A percentile compares a stretch with the other conserved stretches of the same genome.
Conservation (phyloP, 202 grass and related monocot species). For the Bolboschoenoplectus hybrid region DNA sequence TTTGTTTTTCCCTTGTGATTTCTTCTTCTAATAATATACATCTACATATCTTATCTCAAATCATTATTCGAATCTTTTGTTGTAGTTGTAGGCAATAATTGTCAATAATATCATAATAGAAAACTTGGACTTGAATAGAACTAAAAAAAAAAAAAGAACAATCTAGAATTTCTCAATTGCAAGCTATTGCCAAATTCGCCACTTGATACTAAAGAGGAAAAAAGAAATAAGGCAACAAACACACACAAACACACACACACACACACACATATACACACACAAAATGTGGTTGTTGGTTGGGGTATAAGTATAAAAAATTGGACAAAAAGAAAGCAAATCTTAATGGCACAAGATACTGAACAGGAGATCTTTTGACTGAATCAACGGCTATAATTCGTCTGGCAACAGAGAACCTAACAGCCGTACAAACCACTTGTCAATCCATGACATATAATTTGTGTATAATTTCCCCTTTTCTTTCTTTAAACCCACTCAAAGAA, state of each 20-base stretch:
- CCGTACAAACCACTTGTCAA: neutral
- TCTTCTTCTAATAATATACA: neutral
- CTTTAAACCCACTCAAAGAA: neutral
- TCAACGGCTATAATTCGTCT: slow-evolving; percentile 35
- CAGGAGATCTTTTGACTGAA: slow-evolving; percentile 35
- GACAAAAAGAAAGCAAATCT: neutral
- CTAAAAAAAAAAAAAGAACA: neutral
- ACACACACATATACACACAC: neutral
- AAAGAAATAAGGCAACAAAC: neutral
- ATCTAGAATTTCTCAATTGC: neutral
- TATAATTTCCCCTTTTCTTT: neutral
- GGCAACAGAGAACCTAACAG: neutral
- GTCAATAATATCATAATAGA: neutral
- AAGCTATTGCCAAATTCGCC: slow-evolving; percentile 23
- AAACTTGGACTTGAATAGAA: slow-evolving; percentile 18
- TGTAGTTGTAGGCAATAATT: neutral
- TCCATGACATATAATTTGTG: neutral
- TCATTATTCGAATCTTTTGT: slow-evolving; percentile 10
- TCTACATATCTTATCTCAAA: neutral
- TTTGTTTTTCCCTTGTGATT: neutral
- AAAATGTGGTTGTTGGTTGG: neutral
- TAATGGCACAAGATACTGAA: slow-evolving; percentile 36
- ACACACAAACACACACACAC: neutral
- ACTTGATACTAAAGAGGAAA: slow-evolving; percentile 15
- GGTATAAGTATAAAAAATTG: neutral